phyloP scores from a whole-genome alignment of 2,329 filamentous ascomycete genomes.

The Aspergillus pseudonomiae region DNA sequence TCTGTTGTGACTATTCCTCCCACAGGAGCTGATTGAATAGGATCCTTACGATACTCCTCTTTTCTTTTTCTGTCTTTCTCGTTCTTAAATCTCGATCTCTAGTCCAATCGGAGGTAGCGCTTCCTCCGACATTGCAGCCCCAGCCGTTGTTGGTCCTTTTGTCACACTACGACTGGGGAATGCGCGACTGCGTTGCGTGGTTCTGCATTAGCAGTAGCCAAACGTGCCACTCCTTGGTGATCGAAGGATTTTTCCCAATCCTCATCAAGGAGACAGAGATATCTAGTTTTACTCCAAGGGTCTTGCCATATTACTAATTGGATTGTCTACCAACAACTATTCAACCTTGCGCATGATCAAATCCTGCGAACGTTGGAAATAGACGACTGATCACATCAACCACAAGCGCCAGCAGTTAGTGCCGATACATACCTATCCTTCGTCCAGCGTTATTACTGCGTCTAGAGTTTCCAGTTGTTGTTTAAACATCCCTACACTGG shows the following conservation, averaged over 20 bases:
- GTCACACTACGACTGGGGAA: background rate
- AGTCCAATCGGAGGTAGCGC: background rate
- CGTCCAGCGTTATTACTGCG: conserved; percentile 12
- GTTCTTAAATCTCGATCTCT: background rate
- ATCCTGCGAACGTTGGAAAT: background rate
- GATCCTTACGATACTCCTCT: background rate
- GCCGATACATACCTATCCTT: conserved; percentile 1
- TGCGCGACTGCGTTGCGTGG: background rate
- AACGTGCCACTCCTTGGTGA: background rate
- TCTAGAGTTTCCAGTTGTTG: conserved; percentile 10
- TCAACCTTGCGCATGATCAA: conserved; percentile 14
- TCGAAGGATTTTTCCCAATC: background rate
- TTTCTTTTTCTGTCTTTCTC: background rate
- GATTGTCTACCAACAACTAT: background rate
- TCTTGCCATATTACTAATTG: conserved; percentile 1
- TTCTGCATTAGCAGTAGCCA: background rate
- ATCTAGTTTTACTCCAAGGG: background rate
- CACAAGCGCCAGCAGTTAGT: background rate
- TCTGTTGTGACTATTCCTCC: background rate
- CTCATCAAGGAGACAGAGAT: background rate
- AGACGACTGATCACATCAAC: background rate
- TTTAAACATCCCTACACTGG: conserved; percentile 5
- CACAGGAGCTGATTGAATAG: background rate
- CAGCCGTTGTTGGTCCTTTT: background rate
- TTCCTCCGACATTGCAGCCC: background rate